Base-by-base conservation (phyloP, 83 land plant species). In the Picea abies region DNA sequence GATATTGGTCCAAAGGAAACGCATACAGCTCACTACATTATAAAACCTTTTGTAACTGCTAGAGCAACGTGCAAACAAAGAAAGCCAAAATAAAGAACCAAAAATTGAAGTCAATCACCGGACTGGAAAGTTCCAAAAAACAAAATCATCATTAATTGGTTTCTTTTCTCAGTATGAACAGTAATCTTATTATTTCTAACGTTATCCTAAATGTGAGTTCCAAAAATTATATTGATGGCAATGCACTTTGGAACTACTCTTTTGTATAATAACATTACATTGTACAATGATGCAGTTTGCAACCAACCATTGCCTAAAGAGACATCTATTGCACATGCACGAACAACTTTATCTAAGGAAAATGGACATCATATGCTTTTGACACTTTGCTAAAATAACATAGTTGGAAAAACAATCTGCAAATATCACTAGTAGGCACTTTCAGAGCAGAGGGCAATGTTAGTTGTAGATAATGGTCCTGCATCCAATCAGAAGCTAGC, bases 401-500 rank as follows among this genome's bases (percentile, higher is more conserved):
- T 44, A 44, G 77, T 20, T n/a, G 25, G 22, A 73, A 73, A 73
- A 20, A 52, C 56, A 39, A 73, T 41, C 26, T 22, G 12, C 41
- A 72, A 67, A 7, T 32, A 47, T 73, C 77, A 41, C 77, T 69
- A 70, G 5, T 35, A 35, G 73, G 44, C 20, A 52, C 56, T 35
- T 41, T 35, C 47, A 15, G 72, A 68, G 47, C 73, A 70, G 73
- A 37, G 47, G 47, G 44, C 39, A 70, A 37, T 37, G 73, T 70
- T 70, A 44, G 15, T 73, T 73, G 77, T 73, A 73, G 25, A n/a
- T 17, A 39, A n/a, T 44, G 77, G 15, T 73, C 77, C 47, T 73
- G 77, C 77, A 73, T 73, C 77, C 26, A 20, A 73, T 73, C 77
- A 39, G 23, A 73, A 32, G 56, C 47, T 47, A 73, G 77, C 77